Conservation (phyloP, 441 rosid genomes). For the Syzygium malaccense region DNA sequence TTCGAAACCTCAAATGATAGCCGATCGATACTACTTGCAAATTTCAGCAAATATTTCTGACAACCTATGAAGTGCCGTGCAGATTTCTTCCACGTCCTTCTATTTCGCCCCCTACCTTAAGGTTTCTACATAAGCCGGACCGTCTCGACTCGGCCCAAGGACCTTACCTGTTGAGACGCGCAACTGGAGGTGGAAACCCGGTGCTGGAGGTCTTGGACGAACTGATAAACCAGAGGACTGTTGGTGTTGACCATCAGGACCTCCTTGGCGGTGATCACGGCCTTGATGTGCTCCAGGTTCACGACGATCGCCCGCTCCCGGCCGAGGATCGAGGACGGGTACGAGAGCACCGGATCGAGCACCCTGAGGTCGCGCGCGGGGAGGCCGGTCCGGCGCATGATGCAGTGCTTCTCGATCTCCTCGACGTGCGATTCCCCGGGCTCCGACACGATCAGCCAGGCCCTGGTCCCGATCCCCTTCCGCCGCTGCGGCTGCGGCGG, state of each 20-base stretch:
- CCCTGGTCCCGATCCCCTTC: slow-evolving; percentile 19
- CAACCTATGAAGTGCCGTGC: not conserved
- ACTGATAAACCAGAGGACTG: slow-evolving; percentile 30
- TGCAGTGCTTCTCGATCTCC: slow-evolving; percentile 35
- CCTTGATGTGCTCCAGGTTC: slow-evolving; percentile 46
- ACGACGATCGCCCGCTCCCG: slow-evolving; percentile 44
- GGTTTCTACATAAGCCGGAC: not conserved
- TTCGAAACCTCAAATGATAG: not conserved
- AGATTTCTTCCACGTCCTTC: not conserved
- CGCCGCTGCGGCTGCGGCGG: slow-evolving; percentile 15
- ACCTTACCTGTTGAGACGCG: slow-evolving; percentile 4
- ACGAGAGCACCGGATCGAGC: slow-evolving; percentile 40
- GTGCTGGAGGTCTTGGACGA: slow-evolving; percentile 28
- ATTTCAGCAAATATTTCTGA: not conserved
- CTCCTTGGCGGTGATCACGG: slow-evolving; percentile 40
- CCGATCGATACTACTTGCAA: not conserved
- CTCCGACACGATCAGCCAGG: slow-evolving; percentile 35
- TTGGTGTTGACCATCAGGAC: slow-evolving; percentile 30
- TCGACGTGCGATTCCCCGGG: slow-evolving; percentile 22
- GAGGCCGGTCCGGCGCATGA: slow-evolving; percentile 46
- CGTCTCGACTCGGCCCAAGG: not conserved
- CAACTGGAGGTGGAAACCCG: slow-evolving; percentile 14
- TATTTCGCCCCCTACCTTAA: not conserved
- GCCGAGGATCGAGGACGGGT: slow-evolving; percentile 44
- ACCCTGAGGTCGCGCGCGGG: slow-evolving; percentile 43